These are phyloP conservation scores for Aspergillus nidulans DNA, from an alignment of 495 filamentous ascomycete genomes.

Conservation along the genomic window DNA sequence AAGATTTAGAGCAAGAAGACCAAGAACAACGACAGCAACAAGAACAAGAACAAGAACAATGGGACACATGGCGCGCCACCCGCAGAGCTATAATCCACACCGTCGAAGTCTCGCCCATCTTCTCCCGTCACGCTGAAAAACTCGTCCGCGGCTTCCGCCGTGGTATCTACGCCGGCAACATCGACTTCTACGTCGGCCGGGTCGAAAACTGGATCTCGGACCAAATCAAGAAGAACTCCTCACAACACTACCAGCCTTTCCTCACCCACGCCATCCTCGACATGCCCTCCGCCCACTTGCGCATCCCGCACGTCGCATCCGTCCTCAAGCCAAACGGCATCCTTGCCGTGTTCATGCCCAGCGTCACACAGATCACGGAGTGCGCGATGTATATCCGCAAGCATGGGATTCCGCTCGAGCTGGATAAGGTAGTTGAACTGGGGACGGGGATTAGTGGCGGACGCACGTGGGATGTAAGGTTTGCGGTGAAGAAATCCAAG, in stretches of 20 bases:
- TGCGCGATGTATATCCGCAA: conserved; percentile 47
- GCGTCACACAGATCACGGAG: conserved; percentile 67
- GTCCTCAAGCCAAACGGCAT: conserved; percentile 58
- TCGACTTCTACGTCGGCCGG: conserved; percentile 68
- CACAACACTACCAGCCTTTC: conserved; percentile 46
- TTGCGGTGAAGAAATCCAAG: conserved; percentile 42
- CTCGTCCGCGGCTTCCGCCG: conserved; percentile 61
- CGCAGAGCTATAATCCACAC: conserved; percentile 68
- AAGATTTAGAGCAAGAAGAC: not conserved
- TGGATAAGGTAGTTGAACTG: conserved; percentile 64
- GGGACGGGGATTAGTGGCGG: conserved; percentile 52
- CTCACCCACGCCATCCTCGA: conserved; percentile 66
- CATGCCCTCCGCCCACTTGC: conserved; percentile 55
- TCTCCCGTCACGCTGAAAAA: conserved; percentile 55
- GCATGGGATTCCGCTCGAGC: conserved; percentile 48
- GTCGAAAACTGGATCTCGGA: conserved; percentile 56
- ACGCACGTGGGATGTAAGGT: conserved; percentile 62
- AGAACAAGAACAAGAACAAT: conserved; percentile 24
- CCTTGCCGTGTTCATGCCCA: conserved; percentile 67
- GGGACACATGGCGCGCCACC: conserved; percentile 43
- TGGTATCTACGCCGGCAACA: conserved; percentile 60
- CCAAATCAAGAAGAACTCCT: conserved; percentile 37
- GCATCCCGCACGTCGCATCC: conserved; percentile 53
- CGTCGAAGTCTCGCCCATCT: conserved; percentile 55
- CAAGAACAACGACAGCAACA: not conserved